These are phyloP conservation scores for Paulinella micropora DNA, from an alignment of 78 protist genomes.

Conservation along the genomic window DNA sequence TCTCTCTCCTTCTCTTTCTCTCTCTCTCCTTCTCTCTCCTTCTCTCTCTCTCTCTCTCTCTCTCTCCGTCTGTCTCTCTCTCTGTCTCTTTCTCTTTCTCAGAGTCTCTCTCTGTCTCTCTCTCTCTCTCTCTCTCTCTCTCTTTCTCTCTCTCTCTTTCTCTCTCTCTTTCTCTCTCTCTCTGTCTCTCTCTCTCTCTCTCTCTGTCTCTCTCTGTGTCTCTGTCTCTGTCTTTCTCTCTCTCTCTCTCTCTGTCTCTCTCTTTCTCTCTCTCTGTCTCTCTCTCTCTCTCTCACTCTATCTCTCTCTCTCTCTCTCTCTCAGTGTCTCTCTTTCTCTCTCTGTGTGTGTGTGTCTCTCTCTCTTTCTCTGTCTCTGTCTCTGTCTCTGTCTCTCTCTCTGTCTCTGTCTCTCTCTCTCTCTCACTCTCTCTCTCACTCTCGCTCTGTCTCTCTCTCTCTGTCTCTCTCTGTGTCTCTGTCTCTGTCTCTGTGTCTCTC, in stretches of 20 bases:
- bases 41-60: not conserved
- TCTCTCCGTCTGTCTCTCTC: not conserved
- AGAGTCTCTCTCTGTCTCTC: not conserved
- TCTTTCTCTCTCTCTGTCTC: not conserved
- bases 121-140: not conserved
- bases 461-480: not conserved
- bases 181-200: not conserved
- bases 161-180: not conserved
- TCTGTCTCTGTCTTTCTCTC: not conserved
- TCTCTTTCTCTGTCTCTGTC: not conserved
- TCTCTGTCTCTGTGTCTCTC: not conserved
- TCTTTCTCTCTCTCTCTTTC: not conserved
- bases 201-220: not conserved
- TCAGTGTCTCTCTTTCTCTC: not conserved
- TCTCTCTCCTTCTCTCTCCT: not conserved
- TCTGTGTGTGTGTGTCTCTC: not conserved
- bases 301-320: not conserved
- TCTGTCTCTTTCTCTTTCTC: not conserved
- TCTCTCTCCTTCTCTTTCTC: not conserved
- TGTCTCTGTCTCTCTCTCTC: not conserved
- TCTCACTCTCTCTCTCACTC: too few relatives aligned
- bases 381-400: not conserved
- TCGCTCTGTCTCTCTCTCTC: not conserved
- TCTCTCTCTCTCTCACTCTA: not conserved
- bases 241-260: not conserved